phyloP scores from a whole-genome alignment of 352 stramenopile genomes.

The Pythium aphanidermatum region DNA sequence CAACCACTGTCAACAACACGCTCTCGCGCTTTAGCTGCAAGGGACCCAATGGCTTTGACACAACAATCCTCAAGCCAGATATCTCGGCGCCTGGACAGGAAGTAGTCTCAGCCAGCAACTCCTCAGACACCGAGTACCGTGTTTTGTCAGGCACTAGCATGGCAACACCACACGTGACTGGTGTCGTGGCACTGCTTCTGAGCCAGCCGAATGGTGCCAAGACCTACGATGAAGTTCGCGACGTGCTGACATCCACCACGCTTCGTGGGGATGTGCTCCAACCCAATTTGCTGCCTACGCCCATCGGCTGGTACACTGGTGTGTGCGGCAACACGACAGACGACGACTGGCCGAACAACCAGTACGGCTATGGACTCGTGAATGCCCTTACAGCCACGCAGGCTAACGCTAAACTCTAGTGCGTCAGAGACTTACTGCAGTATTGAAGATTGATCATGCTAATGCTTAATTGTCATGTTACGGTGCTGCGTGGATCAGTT shows the following conservation, averaged over 20 bases:
- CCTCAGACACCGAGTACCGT: constrained; percentile 10
- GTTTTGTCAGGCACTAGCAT: constrained; percentile 24
- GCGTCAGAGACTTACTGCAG: too few relatives aligned
- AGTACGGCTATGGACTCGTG: constrained; percentile 18
- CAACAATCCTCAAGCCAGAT: constrained; percentile 20
- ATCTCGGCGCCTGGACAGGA: constrained; percentile 18
- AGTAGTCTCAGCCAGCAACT: constrained; percentile 14
- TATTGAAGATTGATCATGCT: too few relatives aligned
- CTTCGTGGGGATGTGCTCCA: constrained; percentile 5
- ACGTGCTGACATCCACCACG: constrained; percentile 2
- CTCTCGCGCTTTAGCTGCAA: constrained; percentile 20
- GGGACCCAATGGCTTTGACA: constrained; percentile 13
- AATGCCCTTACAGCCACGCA: constrained; percentile 4
- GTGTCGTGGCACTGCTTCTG: constrained; percentile 21
- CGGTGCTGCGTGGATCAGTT: constrained; percentile 32
- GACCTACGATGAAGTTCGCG: constrained; percentile 10
- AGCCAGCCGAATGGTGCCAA: constrained; percentile 4
- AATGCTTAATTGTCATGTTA: too few relatives aligned
- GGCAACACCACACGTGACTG: constrained; percentile 22
- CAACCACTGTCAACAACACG: constrained; percentile 19
- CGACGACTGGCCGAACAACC: constrained; percentile 22
- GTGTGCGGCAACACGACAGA: constrained; percentile 18
- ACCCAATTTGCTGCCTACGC: constrained; percentile 8
- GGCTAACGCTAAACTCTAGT: background rate
- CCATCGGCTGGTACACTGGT: constrained; percentile 15